Conservation (phyloP, 2,329 filamentous ascomycete genomes). For the Aspergillus niger region DNA sequence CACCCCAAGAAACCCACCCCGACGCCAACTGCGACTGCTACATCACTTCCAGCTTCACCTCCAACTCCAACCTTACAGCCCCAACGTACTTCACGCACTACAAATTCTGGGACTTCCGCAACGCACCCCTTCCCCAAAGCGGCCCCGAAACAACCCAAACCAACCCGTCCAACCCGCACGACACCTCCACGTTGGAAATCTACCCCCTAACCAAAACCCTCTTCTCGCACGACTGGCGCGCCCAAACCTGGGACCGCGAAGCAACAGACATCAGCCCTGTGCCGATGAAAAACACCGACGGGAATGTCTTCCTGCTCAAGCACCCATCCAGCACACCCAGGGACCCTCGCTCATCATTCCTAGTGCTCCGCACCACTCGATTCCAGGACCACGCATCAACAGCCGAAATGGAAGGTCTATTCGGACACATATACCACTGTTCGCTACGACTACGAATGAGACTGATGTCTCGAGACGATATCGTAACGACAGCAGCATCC, state of each 20-base stretch:
- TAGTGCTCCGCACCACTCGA: slow-evolving; percentile 51
- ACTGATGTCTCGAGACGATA: slow-evolving; percentile 31
- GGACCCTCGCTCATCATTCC: slow-evolving; percentile 32
- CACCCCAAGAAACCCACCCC: slow-evolving; percentile 9
- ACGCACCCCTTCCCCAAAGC: slow-evolving; percentile 34
- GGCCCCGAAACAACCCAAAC: not conserved
- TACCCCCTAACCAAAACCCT: slow-evolving; percentile 35
- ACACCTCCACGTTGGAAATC: slow-evolving; percentile 12
- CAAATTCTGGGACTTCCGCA: slow-evolving; percentile 55
- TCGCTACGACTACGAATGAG: slow-evolving; percentile 53
- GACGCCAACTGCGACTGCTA: slow-evolving; percentile 49
- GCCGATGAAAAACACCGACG: slow-evolving; percentile 48
- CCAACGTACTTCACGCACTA: slow-evolving; percentile 54
- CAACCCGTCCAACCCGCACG: not conserved
- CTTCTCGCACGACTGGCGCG: slow-evolving; percentile 43
- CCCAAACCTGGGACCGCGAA: slow-evolving; percentile 50
- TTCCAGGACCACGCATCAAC: slow-evolving; percentile 48
- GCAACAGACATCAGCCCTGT: slow-evolving; percentile 41
- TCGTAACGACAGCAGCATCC: not conserved
- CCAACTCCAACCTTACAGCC: slow-evolving; percentile 45
- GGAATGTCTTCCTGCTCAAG: slow-evolving; percentile 50
- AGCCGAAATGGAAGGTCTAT: slow-evolving; percentile 51
- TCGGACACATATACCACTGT: slow-evolving; percentile 50
- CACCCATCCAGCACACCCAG: slow-evolving; percentile 21
- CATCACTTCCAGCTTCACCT: slow-evolving; percentile 42